Evolutionary conservation across 176 grass and related monocot species (phyloP), one percentile per base, ranked within the genome.

Genomic region (Musa acuminata): DNA sequence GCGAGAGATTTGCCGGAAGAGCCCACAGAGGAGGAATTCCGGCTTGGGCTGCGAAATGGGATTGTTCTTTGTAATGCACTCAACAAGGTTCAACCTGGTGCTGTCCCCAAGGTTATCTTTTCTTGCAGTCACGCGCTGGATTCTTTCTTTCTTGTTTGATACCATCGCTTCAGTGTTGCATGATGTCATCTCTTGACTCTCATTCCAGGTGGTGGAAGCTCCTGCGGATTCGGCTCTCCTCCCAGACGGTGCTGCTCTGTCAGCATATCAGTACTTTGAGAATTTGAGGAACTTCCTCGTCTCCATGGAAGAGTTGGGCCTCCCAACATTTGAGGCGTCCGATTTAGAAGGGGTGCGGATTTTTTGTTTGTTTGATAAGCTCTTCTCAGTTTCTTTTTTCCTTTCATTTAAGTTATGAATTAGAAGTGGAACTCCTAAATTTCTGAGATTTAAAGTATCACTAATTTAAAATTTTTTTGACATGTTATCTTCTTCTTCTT

Each of bases 1-100:
- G 87, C 84, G 0, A 89, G 59, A 49, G 88, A 98, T 78, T 89
- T 98, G 49, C 80, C 90, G 48, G 90, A 91, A 85, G 91, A 84
- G 72, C 95, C 90, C 13, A 93, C 90, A 0, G 90, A 91, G 82
- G 88, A 98, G 81, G 90, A 98, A 84, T 93, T 98, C 79, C 83
- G 87, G 69, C 29, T 87, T 48, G 88, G 88, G 48, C 82, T 98
- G 62, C 93, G 90, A 82, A 98, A 89, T 82, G 95, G 95, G 51
- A 98, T 98, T 79, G 24, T 98, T 84, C 95, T 98, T 52, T 98
- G 95, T 82, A 93, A 89, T 89, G 84, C 88, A 54, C 82, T 93
- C 23, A 98, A 98, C 77, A 98, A 91, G 76, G 78, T 98, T 85
- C 90, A 89, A 69, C 86, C 82, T 73, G 94, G 86, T 22, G 73